Evolutionary conservation across 78 protist species (phyloP), one percentile per base, ranked within the genome.

Genomic region (Acrasis kona): DNA sequence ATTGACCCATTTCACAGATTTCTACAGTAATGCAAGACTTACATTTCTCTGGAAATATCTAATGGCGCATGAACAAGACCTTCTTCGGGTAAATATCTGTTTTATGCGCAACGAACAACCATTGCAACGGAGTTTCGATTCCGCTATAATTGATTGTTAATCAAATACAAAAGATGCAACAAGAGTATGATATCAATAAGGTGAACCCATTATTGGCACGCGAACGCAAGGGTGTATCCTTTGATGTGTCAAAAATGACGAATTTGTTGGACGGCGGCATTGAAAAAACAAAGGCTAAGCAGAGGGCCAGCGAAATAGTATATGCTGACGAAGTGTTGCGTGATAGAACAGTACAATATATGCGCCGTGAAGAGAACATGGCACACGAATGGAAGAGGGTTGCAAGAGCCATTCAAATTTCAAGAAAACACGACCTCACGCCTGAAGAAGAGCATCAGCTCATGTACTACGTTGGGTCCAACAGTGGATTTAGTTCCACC

Each of bases 201-300:
- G n/a, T n/a, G n/a, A n/a, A n/a, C n/a, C n/a, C n/a, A n/a, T n/a
- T n/a, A n/a, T 67, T 67, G 12, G 71, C 19, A 19, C 19, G 34
- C 19, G 84, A 80, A 39, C 77, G 84, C 10, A 29, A 2, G 7
- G 74, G 35, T 72, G 68, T 73, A 10, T 74, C 83, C 36, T 80
- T 80, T 68, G 58, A 67, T 12, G 28, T 57, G 12, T 5, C 6
- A 12, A 27, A 4, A n/a, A 68, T 80, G 83, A 78, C 74, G 36
- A 9, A 72, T 19, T 9, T 79, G 19, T 1, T 80, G 32, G 1
- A 80, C 42, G 83, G 84, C 42, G 84, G 84, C 7, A 3, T 19
- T 6, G 76, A 80, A 27, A 6, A 4, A 30, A 79, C 1, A 10
- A 39, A 3, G 39, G n/a, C n/a, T n/a, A 3, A 73, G 84, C 31